Evolutionary conservation across 208 protist genomes (phyloP).

Genomic region (Histomonas meleagridis): DNA sequence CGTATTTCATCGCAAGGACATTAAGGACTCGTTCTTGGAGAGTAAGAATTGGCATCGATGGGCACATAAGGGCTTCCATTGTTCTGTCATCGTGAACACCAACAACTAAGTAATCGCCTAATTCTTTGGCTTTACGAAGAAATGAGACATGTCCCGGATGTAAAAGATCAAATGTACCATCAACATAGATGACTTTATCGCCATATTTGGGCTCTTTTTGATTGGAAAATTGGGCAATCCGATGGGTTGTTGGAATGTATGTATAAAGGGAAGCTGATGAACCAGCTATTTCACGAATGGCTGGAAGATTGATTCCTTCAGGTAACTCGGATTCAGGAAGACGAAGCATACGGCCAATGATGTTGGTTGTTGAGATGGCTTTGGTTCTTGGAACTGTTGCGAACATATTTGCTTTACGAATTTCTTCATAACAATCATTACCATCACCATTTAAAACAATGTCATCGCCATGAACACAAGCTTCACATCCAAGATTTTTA

Average conservation of each 20-base stretch:
- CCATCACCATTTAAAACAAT: constrained; percentile 66
- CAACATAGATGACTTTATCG: constrained; percentile 82
- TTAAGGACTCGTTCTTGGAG: constrained; percentile 85
- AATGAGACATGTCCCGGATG: constrained; percentile 47
- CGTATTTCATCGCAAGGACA: constrained; percentile 80
- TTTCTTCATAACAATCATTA: constrained; percentile 40
- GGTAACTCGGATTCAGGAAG: constrained; percentile 65
- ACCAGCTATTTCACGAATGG: not conserved
- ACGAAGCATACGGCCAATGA: constrained; percentile 87
- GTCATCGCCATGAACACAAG: constrained; percentile 89
- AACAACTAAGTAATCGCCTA: constrained; percentile 82
- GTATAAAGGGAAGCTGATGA: not conserved
- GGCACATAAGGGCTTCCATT: no score
- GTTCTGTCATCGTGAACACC: constrained; percentile 76
- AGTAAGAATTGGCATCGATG: constrained; percentile 90
- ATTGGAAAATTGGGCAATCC: constrained; percentile 81
- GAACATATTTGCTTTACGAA: constrained; percentile 48
- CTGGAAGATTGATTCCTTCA: not conserved
- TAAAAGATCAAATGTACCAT: constrained; percentile 89
- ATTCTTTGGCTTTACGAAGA: constrained; percentile 70
- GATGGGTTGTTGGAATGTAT: constrained; percentile 71
- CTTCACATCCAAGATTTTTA: constrained; percentile 70
- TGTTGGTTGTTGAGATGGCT: constrained; percentile 87
- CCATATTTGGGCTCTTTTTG: constrained; percentile 54
- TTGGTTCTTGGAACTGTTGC: constrained; percentile 76